These are phyloP conservation scores for Escallonia rubra DNA, from an alignment of 129 eudicot genomes.

Conservation along the genomic window DNA sequence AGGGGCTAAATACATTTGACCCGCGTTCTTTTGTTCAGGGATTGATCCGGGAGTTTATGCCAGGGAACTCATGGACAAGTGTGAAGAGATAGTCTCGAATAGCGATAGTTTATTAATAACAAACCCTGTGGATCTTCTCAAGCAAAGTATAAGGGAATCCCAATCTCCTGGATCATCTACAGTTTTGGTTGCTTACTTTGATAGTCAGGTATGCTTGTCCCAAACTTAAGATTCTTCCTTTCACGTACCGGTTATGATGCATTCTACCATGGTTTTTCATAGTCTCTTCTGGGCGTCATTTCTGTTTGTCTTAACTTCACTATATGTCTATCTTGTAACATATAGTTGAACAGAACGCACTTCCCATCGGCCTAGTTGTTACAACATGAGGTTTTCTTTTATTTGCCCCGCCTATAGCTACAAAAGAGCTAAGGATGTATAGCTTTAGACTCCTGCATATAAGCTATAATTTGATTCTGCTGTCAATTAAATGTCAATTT, in stretches of 20 bases:
- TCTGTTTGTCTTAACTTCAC: no score
- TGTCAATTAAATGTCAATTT: slow-evolving; percentile 4
- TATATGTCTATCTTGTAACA: no score
- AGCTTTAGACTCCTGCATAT: not conserved
- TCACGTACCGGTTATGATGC: not conserved
- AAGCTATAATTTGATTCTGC: not conserved
- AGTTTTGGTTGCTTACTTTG: slow-evolving; percentile 63
- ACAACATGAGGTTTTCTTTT: not conserved
- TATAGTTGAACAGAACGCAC: no score
- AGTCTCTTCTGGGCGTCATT: no score
- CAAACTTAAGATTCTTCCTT: slow-evolving; percentile 3
- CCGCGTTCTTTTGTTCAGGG: slow-evolving; percentile 36
- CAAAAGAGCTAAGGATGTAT: not conserved
- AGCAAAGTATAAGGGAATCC: slow-evolving; percentile 46
- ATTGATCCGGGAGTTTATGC: slow-evolving; percentile 61
- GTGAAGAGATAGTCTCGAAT: slow-evolving; percentile 45
- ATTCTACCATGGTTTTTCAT: no score
- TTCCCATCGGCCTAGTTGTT: no score
- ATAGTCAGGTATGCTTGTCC: slow-evolving; percentile 55
- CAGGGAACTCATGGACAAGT: slow-evolving; percentile 59
- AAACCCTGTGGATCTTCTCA: slow-evolving; percentile 53
- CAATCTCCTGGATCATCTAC: slow-evolving; percentile 67
- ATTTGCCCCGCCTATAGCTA: not conserved
- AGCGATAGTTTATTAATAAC: slow-evolving; percentile 22
- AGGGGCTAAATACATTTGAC: no score